phyloP scores from a whole-genome alignment of 2,329 filamentous ascomycete genomes.

The Alternaria sp. region DNA sequence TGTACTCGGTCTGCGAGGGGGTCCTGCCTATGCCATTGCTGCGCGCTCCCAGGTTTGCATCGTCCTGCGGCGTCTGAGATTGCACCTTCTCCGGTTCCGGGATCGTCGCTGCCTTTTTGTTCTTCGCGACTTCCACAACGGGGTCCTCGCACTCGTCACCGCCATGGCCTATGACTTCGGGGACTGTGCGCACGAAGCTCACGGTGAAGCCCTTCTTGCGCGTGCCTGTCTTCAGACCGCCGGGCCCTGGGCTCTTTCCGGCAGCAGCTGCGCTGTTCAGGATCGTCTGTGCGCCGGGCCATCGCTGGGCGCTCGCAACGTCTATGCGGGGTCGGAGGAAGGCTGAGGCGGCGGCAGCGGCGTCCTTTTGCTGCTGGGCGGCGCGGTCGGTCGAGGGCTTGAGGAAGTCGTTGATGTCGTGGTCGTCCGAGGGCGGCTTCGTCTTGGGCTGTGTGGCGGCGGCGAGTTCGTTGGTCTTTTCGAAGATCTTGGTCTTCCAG shows the following conservation, averaged over 20 bases:
- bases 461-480: constrained; percentile 43
- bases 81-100: constrained; percentile 22
- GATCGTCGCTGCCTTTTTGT: constrained; percentile 50
- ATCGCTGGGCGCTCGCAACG: constrained; percentile 57
- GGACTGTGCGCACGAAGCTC: constrained; percentile 72
- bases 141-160: constrained; percentile 83
- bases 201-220: constrained; percentile 73
- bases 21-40: constrained; percentile 36
- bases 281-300: constrained; percentile 57
- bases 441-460: constrained; percentile 34
- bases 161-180: constrained; percentile 87
- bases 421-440: constrained; percentile 31
- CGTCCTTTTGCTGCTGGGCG: constrained; percentile 38
- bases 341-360: constrained; percentile 34
- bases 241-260: constrained; percentile 42
- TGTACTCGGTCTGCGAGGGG: constrained; percentile 32
- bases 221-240: constrained; percentile 46
- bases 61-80: constrained; percentile 36
- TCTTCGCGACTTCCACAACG: constrained; percentile 71
- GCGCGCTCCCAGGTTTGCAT: constrained; percentile 34
- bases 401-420: constrained; percentile 65
- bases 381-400: constrained; percentile 58
- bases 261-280: constrained; percentile 41
- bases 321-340: constrained; percentile 54
- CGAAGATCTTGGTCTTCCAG: constrained; percentile 60